Evolutionary conservation across 2,329 filamentous ascomycete genomes (phyloP).

Genomic region (Ophiocordyceps camponoti-saundersi): DNA sequence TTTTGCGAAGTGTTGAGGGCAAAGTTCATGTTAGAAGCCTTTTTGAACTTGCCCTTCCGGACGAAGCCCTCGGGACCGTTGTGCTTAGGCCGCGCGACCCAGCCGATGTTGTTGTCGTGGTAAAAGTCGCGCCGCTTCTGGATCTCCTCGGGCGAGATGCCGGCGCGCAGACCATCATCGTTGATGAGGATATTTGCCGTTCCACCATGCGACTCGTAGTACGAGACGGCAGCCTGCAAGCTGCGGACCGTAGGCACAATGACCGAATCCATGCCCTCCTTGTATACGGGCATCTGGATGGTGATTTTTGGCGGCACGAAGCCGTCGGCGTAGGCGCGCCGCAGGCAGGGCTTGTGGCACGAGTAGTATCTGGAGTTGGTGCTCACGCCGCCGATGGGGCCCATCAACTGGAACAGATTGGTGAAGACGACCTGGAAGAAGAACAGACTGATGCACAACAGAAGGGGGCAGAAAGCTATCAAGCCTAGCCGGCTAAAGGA

Average conservation of each 20-base stretch:
- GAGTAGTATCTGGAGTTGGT: slow-evolving; percentile 29
- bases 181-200: slow-evolving; percentile 65
- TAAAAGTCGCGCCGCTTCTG: slow-evolving; percentile 50
- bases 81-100: slow-evolving; percentile 49
- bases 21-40: slow-evolving; percentile 61
- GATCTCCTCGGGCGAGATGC: slow-evolving; percentile 40
- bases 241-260: slow-evolving; percentile 64
- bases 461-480: slow-evolving; percentile 16
- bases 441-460: slow-evolving; percentile 18
- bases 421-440: slow-evolving; percentile 25
- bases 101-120: slow-evolving; percentile 51
- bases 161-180: slow-evolving; percentile 55
- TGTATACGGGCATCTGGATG: slow-evolving; percentile 79
- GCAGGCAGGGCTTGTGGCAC: slow-evolving; percentile 16
- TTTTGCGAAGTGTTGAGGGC: slow-evolving; percentile 49
- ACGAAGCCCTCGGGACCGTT: slow-evolving; percentile 41
- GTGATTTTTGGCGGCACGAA: slow-evolving; percentile 53
- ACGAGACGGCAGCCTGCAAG: slow-evolving; percentile 61
- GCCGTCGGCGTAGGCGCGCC: slow-evolving; percentile 13
- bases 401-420: slow-evolving; percentile 26
- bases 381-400: slow-evolving; percentile 25
- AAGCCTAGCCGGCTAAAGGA: slow-evolving; percentile 20
- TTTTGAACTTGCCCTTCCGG: slow-evolving; percentile 50
- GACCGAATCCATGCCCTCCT: slow-evolving; percentile 60
- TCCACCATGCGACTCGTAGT: slow-evolving; percentile 62